Evolutionary conservation across 306 rosid genomes (phyloP), one percentile per base, ranked within the genome.

Genomic region (Quercus glauca): DNA sequence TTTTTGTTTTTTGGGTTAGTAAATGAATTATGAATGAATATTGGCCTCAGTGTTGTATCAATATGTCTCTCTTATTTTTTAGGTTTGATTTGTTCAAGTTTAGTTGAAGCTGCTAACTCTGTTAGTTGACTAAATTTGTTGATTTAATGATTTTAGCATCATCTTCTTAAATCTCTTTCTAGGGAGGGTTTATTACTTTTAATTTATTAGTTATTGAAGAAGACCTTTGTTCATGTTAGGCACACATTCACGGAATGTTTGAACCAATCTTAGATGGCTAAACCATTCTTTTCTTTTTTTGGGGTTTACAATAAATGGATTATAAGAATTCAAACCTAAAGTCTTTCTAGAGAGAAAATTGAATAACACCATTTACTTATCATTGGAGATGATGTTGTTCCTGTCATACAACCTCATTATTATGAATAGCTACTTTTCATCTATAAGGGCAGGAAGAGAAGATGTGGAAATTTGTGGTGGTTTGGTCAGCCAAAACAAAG

Each of bases 121-220:
- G 84, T 83, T 89, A 68, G 86, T 83, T 89, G 89, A 82, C 87
- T 89, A 17, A 78, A 77, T 76, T 85, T 60, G 83, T 71, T 74
- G 85, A 26, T 20, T 29, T 55, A 56, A 20, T 35, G 41, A 35
- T 35, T 35, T 28, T 1, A 20, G 6, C 20, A 14, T 23, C 57
- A 5, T 13, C 74, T 45, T 31, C 49, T 33, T 10, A 67, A 17
- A 67, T 18, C 15, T 0, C 21, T 67, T 67, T 67, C 71, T 67
- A 19, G 51, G 9, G 71, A 67, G 21, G 71, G 51, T 9, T 67
- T 67, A 15, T 6, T 29, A 14, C 9, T 10, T 64, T 17, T 11
- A 28, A 0, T 31, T 4, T 26, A 26, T 14, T 12, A 25, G 69
- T 4, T 61, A 25, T 13, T 26, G n/a, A 61, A 26, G 3, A 61